phyloP scores from a whole-genome alignment of 2,329 filamentous ascomycete genomes.

The Botryotinia calthae region DNA sequence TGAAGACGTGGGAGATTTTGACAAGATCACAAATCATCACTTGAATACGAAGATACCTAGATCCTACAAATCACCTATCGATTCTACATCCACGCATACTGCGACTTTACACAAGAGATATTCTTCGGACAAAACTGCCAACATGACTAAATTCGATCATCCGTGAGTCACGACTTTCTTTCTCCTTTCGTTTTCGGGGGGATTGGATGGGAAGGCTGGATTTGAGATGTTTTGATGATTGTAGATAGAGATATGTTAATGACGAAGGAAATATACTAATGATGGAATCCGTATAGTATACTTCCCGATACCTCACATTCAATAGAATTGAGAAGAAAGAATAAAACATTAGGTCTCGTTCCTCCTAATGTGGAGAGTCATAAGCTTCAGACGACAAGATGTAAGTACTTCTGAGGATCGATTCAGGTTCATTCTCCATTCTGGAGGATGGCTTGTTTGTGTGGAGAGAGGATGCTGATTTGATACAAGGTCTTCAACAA shows the following conservation, averaged over 20 bases:
- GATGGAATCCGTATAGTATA: neutral
- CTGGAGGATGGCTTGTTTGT: neutral
- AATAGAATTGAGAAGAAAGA: conserved; percentile 29
- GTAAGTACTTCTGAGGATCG: conserved; percentile 23
- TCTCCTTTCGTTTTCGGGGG: neutral
- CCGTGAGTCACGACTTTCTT: conserved; percentile 23
- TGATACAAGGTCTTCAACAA: conserved; percentile 34
- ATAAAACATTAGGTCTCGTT: conserved; percentile 33
- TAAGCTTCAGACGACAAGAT: conserved; percentile 34
- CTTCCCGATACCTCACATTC: conserved; percentile 35
- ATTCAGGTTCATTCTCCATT: neutral
- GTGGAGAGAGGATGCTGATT: neutral
- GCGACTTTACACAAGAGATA: neutral
- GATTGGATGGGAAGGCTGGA: no score
- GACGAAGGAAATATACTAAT: neutral
- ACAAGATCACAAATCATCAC: neutral
- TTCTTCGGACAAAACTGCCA: neutral
- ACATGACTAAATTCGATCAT: neutral
- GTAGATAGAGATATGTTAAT: neutral
- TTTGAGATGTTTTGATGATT: no score
- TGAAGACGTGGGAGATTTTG: neutral
- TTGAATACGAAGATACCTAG: neutral
- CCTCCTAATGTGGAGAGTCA: conserved; percentile 36
- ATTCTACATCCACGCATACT: neutral
- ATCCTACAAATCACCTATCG: neutral